A percentile compares a stretch with the other conserved stretches of the same genome.
phyloP scores from a whole-genome alignment of 2,329 filamentous ascomycete species.

The Epicoccum sorghinum region DNA sequence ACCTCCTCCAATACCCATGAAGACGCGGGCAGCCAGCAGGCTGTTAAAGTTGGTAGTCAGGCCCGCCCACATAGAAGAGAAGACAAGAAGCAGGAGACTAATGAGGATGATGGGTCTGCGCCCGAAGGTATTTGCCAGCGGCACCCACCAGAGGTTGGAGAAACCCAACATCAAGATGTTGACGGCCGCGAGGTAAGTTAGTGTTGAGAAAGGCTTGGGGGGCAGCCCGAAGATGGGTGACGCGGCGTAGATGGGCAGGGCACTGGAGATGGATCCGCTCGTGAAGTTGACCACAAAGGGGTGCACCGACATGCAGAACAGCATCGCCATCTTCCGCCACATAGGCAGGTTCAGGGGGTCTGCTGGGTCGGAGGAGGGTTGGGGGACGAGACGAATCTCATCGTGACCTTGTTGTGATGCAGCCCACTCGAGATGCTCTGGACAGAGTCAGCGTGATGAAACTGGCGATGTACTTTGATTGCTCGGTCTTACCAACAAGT shows the following conservation, averaged over 20 bases:
- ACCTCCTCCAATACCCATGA: conserved; percentile 48
- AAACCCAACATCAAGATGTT: conserved; percentile 49
- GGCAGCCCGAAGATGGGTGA: conserved; percentile 40
- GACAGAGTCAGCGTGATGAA: conserved; percentile 4
- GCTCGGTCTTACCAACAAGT: conserved; percentile 43
- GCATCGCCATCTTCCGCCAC: conserved; percentile 45
- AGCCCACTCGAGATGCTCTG: conserved; percentile 39
- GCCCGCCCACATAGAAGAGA: conserved; percentile 50
- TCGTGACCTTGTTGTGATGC: conserved; percentile 40
- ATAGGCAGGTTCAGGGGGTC: conserved; percentile 51
- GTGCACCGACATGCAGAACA: conserved; percentile 47
- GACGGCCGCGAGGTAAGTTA: conserved; percentile 48
- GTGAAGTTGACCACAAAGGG: conserved; percentile 49
- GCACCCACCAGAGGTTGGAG: conserved; percentile 51
- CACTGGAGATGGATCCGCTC: conserved; percentile 44
- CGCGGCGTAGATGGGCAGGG: conserved; percentile 43
- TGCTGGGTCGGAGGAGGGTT: conserved; percentile 47
- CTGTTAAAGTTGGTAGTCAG: conserved; percentile 45
- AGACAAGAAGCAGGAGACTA: conserved; percentile 41
- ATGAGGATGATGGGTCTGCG: conserved; percentile 47
- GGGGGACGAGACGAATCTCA: conserved; percentile 48
- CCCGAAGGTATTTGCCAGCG: conserved; percentile 50
- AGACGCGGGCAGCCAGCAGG: conserved; percentile 45
- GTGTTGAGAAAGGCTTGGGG: conserved; percentile 36
- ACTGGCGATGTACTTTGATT: background rate